These are phyloP conservation scores for Pythium pyrilobum DNA, from an alignment of 352 stramenopile species.

Conservation along the genomic window DNA sequence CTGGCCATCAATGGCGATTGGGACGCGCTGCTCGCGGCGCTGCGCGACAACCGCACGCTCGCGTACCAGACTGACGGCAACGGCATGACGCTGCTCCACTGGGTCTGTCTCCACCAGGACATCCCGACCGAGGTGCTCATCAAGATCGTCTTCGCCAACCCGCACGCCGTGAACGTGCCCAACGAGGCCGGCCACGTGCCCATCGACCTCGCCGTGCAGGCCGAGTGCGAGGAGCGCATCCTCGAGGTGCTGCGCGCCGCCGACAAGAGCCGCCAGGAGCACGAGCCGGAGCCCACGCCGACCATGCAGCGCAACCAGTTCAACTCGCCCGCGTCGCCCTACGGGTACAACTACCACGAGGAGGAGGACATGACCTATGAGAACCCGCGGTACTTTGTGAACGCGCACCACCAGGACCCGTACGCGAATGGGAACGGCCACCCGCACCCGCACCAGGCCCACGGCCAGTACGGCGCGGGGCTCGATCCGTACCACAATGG, in stretches of 20 bases:
- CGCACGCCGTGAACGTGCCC: slow-evolving; percentile 57
- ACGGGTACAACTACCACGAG: slow-evolving; percentile 20
- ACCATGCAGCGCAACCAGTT: background rate
- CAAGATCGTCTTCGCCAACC: slow-evolving; percentile 78
- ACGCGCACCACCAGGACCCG: background rate
- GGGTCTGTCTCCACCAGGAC: slow-evolving; percentile 75
- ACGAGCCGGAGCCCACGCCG: slow-evolving; percentile 19
- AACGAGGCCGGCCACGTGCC: slow-evolving; percentile 73
- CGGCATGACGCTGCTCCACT: slow-evolving; percentile 78
- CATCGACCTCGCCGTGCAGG: slow-evolving; percentile 69
- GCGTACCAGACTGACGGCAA: slow-evolving; percentile 54
- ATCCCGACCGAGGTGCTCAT: slow-evolving; percentile 67
- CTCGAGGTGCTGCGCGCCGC: slow-evolving; percentile 65
- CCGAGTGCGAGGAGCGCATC: slow-evolving; percentile 67
- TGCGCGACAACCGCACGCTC: slow-evolving; percentile 58
- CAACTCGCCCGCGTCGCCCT: background rate
- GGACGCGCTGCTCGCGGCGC: slow-evolving; percentile 56
- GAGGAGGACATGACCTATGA: slow-evolving; percentile 30
- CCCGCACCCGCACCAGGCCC: background rate
- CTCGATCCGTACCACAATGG: background rate
- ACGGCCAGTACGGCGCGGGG: background rate
- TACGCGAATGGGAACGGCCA: background rate
- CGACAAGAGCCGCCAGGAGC: slow-evolving; percentile 29
- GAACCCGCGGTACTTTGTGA: slow-evolving; percentile 21
- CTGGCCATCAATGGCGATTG: slow-evolving; percentile 80